Percentiles rank a stretch among this genome's conserved stretches.
phyloP scores from a whole-genome alignment of 78 protist species.

The Corallochytrium limacisporum region DNA sequence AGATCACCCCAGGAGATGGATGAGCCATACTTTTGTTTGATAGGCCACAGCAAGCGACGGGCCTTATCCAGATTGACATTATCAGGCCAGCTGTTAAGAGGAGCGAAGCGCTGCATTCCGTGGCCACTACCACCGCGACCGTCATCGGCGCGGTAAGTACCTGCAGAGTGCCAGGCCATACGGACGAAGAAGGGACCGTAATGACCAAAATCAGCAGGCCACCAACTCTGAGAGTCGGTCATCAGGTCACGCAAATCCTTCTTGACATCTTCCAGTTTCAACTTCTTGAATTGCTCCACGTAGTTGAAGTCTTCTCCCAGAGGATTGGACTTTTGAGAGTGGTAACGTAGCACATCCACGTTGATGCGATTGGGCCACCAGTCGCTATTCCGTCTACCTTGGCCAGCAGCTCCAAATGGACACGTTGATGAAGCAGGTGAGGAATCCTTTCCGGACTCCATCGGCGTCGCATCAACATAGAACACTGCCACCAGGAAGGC shows the following conservation, averaged over 20 bases:
- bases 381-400: too few species aligned
- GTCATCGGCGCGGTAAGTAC: slow-evolving; percentile 22
- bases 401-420: too few species aligned
- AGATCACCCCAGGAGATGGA: slow-evolving; percentile 50
- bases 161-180: slow-evolving; percentile 37
- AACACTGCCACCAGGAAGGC: too few species aligned
- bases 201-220: slow-evolving; percentile 42
- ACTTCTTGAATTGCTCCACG: too few species aligned
- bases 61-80: slow-evolving; percentile 50
- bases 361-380: too few species aligned
- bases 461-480: too few species aligned
- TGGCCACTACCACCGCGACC: slow-evolving; percentile 37
- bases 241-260: not conserved
- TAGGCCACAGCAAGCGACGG: slow-evolving; percentile 21
- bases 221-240: slow-evolving; percentile 1
- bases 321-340: too few species aligned
- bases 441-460: too few species aligned
- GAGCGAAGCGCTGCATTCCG: slow-evolving; percentile 18
- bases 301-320: too few species aligned
- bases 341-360: too few species aligned
- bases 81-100: slow-evolving; percentile 23
- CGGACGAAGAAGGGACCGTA: slow-evolving; percentile 35
- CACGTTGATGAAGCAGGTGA: too few species aligned
- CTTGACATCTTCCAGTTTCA: slow-evolving; percentile 17
- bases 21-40: slow-evolving; percentile 35